Base-by-base conservation (phyloP, 2,329 filamentous ascomycete species). In the Cladosporium sp. region DNA sequence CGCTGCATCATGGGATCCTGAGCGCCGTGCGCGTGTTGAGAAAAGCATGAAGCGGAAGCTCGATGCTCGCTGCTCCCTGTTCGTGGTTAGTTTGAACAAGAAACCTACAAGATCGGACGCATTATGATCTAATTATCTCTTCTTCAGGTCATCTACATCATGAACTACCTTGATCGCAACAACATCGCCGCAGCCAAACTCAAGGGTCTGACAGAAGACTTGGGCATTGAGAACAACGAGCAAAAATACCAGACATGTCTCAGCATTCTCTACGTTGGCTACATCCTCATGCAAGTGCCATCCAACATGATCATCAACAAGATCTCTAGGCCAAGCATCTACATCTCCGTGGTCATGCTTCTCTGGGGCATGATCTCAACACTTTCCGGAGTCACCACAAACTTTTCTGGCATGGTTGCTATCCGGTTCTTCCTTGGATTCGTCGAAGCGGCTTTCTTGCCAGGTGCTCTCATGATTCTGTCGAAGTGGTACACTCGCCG, bases 401-500 rank as follows among this genome's bases (percentile, higher is more conserved):
- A 62, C 61, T 76, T 70, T 49, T 65, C 65, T 6, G 72, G 71
- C 20, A 64, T 76, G 35, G 63, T 75, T 0, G 69, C 67, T 6
- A 68, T 70, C 40, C 64, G 74, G 37, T 75, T 76, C 61, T 70
- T 73, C 57, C 64, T 75, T 1, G 74, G 74, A 15, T 69, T 75
- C 53, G 66, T 74, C 22, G 78, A 81, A 65, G 79, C 78, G 0
- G 75, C 78, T 1, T 77, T 68, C 57, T 76, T 63, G 67, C 66
- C 78, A 12, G 78, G 77, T 7, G 73, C 76, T 8, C 65, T 80
- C 12, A 79, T 78, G 66, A 50, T 50, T 24, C 55, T 57, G 10
- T 57, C 55, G 10, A 53, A 54, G 34, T 82, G 79, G 78, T 83
- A 82, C 61, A 83, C 78, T 1, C 77, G 77, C 50, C 74, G 77